Evolutionary conservation across 73 alveolate species (phyloP), one percentile per base, ranked within the genome.

Genomic region (Effrenium voratum): DNA sequence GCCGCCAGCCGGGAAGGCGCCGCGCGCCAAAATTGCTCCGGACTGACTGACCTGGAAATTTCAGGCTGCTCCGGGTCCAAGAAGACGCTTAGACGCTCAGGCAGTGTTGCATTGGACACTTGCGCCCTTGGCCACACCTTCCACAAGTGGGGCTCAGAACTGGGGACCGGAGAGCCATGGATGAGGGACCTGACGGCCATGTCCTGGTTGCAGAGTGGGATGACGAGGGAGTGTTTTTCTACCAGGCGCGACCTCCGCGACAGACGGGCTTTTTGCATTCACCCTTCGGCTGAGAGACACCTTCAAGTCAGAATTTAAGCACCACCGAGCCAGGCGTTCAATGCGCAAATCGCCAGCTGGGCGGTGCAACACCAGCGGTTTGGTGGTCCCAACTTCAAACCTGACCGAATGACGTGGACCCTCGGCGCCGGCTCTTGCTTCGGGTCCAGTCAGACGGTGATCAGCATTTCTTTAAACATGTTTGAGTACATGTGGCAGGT

Each of bases 331-430:
- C 36, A 82, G 93, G 99, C 99, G n/a, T 99, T 40, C 92, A 93
- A 94, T 86, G 87, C 46, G 76, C 47, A 81, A n/a, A 99, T 99
- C 50, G 99, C 99, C 28, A 76, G 85, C 49, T 96, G 93, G 91
- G 99, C 99, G 4, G 97, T 72, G 92, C 30, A 52, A 83, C 86
- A 95, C 70, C 99, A 99, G 95, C 63, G 75, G 80, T 99, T 99
- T 72, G 99, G 99, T 22, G 98, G 98, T 10, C 99, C 99, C 28
- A 47, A 41, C 59, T 99, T 99, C 97, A 68, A 81, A 1, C 94
- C 98, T 41, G 95, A 72, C 70, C 94, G 99, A 47, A 99, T 99
- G 99, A 93, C 99, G 44, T 99, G 99, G 99, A 82, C 24, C 13
- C 76, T 50, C 34, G 46, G 91, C 30, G 30, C 28, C 13, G 8